Evolutionary conservation across 768 basidiomycete genomes (phyloP), one percentile per base, ranked within the genome.

Genomic region (Lentinula lateritia): DNA sequence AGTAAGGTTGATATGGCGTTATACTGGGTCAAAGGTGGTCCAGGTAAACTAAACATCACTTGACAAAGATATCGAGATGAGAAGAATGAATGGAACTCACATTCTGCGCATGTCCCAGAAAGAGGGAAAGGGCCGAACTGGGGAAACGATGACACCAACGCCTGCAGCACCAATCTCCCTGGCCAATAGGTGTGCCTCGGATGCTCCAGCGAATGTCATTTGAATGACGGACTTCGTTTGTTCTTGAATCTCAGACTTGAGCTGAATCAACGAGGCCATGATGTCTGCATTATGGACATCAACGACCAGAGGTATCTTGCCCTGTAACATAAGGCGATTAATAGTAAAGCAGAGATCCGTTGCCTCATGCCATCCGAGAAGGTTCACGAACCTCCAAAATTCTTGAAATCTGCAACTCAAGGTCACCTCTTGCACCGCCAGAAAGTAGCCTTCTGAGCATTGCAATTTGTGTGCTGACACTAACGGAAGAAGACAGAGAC

Each of bases 161-260:
- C 79, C 75, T 1, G 89, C 86, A 28, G 77, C 75, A 0, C 84
- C 88, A 32, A 95, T 80, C 64, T 92, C 82, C 58, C 83, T 77
- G 1, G 92, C 93, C 23, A 95, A 73, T 9, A 92, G 70, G 69
- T 89, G 87, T 0, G 87, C 88, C 67, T 93, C 90, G 2, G 79
- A 73, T 0, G 82, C 91, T 50, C 86, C 83, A 3, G 74, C 65
- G 61, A 88, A 76, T 12, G 82, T 82, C 63, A 87, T 65, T 61
- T 75, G 74, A 59, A 90, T 70, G 28, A 28, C 8, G 64, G 69
- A 16, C 69, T 72, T 36, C 78, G 69, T 73, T 43, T 72, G 66
- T 1, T 67, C 67, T 55, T 88, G 87, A 32, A 86, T 74, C 52
- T 91, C 87, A 32, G 70, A 67, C 76, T 92, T 92, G 52, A 92